A percentile compares a stretch with the other conserved stretches of the same genome.
Evolutionary conservation across 768 basidiomycete species (phyloP).

Genomic region (Pleurotus ostreatus): DNA sequence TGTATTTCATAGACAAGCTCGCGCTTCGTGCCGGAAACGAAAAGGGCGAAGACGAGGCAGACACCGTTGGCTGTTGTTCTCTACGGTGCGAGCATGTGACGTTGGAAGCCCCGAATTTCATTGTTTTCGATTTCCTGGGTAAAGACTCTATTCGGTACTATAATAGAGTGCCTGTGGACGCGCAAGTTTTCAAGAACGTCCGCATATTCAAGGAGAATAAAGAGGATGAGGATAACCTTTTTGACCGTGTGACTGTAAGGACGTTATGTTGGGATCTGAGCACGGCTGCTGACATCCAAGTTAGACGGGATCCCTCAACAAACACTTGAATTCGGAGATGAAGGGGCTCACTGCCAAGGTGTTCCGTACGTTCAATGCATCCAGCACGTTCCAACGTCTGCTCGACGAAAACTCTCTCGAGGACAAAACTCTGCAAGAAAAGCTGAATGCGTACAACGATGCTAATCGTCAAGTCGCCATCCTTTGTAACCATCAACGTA

Average conservation of each 20-base stretch:
- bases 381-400: slow-evolving; percentile 90
- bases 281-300: background rate
- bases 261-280: slow-evolving; percentile 8
- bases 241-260: slow-evolving; percentile 92
- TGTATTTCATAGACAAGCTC: slow-evolving; percentile 97
- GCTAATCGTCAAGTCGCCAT: slow-evolving; percentile 97
- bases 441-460: slow-evolving; percentile 94
- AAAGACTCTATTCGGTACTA: slow-evolving; percentile 99
- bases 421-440: slow-evolving; percentile 84
- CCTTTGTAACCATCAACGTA: slow-evolving; percentile 98
- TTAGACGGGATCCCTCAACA: slow-evolving; percentile 84
- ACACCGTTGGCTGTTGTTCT: slow-evolving; percentile 98
- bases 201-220: slow-evolving; percentile 96
- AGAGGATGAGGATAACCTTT: slow-evolving; percentile 80
- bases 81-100: slow-evolving; percentile 96
- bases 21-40: slow-evolving; percentile 99
- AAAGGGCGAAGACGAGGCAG: slow-evolving; percentile 99
- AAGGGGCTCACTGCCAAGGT: slow-evolving; percentile 98
- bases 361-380: slow-evolving; percentile 99
- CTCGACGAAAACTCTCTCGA: slow-evolving; percentile 63
- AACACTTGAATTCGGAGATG: slow-evolving; percentile 92
- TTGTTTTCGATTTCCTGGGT: slow-evolving; percentile 96
- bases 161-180: slow-evolving; percentile 84
- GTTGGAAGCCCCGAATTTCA: slow-evolving; percentile 77
- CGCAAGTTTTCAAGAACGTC: slow-evolving; percentile 97